Evolutionary conservation across 768 basidiomycete species (phyloP).

Genomic region (Hysterangium stoloniferum): DNA sequence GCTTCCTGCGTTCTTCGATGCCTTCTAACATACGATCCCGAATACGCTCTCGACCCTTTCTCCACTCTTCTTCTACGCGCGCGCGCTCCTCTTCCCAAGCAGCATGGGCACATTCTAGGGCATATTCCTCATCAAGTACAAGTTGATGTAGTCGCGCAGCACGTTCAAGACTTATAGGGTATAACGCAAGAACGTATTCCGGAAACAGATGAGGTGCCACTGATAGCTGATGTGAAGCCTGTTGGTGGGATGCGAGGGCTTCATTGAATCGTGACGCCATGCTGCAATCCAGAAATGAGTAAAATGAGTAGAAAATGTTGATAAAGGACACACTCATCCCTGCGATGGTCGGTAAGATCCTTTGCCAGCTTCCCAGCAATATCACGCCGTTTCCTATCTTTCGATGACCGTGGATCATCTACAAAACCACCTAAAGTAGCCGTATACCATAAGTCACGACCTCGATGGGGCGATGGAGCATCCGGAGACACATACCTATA

Average conservation of each 20-base stretch:
- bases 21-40: slow-evolving; percentile 75
- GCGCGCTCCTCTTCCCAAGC: slow-evolving; percentile 75
- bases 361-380: slow-evolving; percentile 62
- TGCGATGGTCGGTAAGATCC: slow-evolving; percentile 57
- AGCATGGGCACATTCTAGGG: slow-evolving; percentile 56
- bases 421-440: slow-evolving; percentile 19
- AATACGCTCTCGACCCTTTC: slow-evolving; percentile 63
- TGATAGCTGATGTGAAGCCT: slow-evolving; percentile 51
- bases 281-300: slow-evolving; percentile 5
- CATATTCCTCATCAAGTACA: slow-evolving; percentile 58
- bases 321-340: slow-evolving; percentile 56
- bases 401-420: slow-evolving; percentile 36
- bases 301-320: not conserved
- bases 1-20: slow-evolving; percentile 70
- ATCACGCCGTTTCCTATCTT: slow-evolving; percentile 63
- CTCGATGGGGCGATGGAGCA: not conserved
- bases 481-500: not conserved
- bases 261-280: slow-evolving; percentile 40
- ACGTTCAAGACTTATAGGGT: slow-evolving; percentile 69
- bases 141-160: slow-evolving; percentile 64
- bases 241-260: slow-evolving; percentile 52
- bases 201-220: slow-evolving; percentile 59
- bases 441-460: not conserved
- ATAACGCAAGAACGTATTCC: slow-evolving; percentile 62
- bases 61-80: slow-evolving; percentile 78